A percentile compares a stretch with the other conserved stretches of the same genome.
Evolutionary conservation across 768 basidiomycete species (phyloP).

Genomic region (Mycena amicta): DNA sequence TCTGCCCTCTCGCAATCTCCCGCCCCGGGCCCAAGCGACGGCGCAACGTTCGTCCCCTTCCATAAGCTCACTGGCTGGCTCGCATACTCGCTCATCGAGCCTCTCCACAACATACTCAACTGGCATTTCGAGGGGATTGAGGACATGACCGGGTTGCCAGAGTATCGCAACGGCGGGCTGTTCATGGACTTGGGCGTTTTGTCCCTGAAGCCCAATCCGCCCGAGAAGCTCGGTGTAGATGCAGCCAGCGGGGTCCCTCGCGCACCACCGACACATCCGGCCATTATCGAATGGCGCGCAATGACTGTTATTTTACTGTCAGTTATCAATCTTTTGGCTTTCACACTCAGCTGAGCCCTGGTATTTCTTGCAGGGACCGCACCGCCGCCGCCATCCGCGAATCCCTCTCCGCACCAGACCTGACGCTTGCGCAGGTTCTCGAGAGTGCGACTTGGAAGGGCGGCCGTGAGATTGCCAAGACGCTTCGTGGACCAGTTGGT

Average conservation of each 20-base stretch:
- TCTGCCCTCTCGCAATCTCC: conserved; percentile 42
- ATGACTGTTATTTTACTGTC: conserved; percentile 93
- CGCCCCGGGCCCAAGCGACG: conserved; percentile 25
- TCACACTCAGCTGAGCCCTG: not conserved
- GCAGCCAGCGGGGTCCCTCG: conserved; percentile 57
- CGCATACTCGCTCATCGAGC: conserved; percentile 86
- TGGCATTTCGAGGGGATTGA: conserved; percentile 86
- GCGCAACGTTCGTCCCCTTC: conserved; percentile 84
- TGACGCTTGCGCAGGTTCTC: conserved; percentile 84
- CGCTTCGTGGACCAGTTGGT: conserved; percentile 68
- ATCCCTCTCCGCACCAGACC: conserved; percentile 52
- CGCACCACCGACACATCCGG: conserved; percentile 77
- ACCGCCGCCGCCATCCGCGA: conserved; percentile 70
- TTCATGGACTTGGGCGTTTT: conserved; percentile 84
- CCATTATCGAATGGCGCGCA: conserved; percentile 94
- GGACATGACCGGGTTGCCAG: conserved; percentile 90
- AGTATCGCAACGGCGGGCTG: conserved; percentile 95
- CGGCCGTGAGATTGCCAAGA: conserved; percentile 88
- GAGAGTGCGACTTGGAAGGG: conserved; percentile 98
- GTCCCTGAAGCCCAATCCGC: conserved; percentile 56
- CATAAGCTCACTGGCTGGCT: conserved; percentile 97
- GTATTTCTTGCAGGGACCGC: conserved; percentile 61
- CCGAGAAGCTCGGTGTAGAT: conserved; percentile 58
- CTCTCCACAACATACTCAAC: conserved; percentile 71
- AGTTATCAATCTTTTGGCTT: conserved; percentile 30